phyloP scores from a whole-genome alignment of 1,139 yeast genomes.

The Yamadazyma atlantica region DNA sequence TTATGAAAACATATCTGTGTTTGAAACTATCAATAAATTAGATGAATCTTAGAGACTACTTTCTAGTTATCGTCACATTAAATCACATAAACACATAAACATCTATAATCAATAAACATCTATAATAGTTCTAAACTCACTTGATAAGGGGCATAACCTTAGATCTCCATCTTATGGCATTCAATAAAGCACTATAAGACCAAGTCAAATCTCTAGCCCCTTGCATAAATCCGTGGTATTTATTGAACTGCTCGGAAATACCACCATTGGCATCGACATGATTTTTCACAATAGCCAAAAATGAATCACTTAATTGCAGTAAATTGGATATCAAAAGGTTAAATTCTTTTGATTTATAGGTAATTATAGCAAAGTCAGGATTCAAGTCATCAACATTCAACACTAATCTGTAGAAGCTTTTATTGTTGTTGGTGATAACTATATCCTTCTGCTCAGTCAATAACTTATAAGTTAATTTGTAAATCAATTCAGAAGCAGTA shows the following conservation, averaged over 20 bases:
- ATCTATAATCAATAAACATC: conserved; percentile 1
- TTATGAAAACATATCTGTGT: conserved; percentile 47
- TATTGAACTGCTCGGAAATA: conserved; percentile 88
- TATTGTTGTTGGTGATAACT: conserved; percentile 24
- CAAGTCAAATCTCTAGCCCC: conserved; percentile 90
- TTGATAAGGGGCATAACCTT: conserved; percentile 4
- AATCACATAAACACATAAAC: conserved; percentile 1
- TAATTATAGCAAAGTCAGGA: conserved; percentile 28
- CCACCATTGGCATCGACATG: conserved; percentile 76
- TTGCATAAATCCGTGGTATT: conserved; percentile 76
- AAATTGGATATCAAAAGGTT: conserved; percentile 45
- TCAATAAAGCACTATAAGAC: conserved; percentile 84
- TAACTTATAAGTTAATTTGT: conserved; percentile 31
- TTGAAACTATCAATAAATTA: conserved; percentile 50
- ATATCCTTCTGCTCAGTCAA: conserved; percentile 23
- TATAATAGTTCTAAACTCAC: background rate
- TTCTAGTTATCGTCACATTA: background rate
- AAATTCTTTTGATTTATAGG: conserved; percentile 49
- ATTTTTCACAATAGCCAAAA: conserved; percentile 64
- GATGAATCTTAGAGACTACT: conserved; percentile 18
- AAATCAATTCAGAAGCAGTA: conserved; percentile 66
- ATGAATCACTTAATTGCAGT: conserved; percentile 69
- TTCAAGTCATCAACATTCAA: conserved; percentile 28
- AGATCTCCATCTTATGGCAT: conserved; percentile 63
- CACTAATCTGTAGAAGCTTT: conserved; percentile 33